Percentiles rank a stretch among this genome's conserved stretches.
phyloP scores from a whole-genome alignment of 352 stramenopile genomes.

The Globisporangium nodosum region DNA sequence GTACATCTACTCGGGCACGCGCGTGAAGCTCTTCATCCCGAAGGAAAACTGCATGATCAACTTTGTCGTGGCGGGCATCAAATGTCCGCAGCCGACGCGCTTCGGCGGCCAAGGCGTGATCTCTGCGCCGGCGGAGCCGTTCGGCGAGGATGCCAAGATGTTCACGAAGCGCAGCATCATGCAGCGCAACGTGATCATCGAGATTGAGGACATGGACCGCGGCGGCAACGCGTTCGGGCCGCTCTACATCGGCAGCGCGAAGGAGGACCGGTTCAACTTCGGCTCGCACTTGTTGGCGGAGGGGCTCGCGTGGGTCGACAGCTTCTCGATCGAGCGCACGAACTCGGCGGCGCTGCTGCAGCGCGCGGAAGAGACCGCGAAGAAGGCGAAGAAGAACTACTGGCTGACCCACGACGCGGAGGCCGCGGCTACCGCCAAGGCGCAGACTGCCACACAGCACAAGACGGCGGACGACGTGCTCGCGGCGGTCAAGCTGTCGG shows the following conservation, averaged over 20 bases:
- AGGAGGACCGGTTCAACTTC: slow-evolving; percentile 84
- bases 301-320: slow-evolving; percentile 91
- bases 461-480: slow-evolving; percentile 64
- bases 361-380: slow-evolving; percentile 82
- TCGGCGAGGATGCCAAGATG: slow-evolving; percentile 84
- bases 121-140: slow-evolving; percentile 76
- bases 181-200: slow-evolving; percentile 89
- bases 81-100: slow-evolving; percentile 79
- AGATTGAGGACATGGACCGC: slow-evolving; percentile 93
- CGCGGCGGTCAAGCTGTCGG: slow-evolving; percentile 86
- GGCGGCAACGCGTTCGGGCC: slow-evolving; percentile 89
- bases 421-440: slow-evolving; percentile 34
- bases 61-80: slow-evolving; percentile 88
- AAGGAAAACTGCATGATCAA: slow-evolving; percentile 97
- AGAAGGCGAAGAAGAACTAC: slow-evolving; percentile 92
- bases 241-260: slow-evolving; percentile 60
- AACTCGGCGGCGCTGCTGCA: slow-evolving; percentile 65
- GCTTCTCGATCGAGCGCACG: slow-evolving; percentile 92
- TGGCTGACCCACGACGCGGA: slow-evolving; percentile 87
- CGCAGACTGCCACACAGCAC: slow-evolving; percentile 28
- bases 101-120: slow-evolving; percentile 89
- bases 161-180: slow-evolving; percentile 87
- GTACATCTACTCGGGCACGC: slow-evolving; percentile 95
- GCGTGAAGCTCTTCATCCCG: slow-evolving; percentile 95
- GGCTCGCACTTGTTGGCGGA: slow-evolving; percentile 89